phyloP scores from a whole-genome alignment of 768 basidiomycete species.

The Trametes maxima region DNA sequence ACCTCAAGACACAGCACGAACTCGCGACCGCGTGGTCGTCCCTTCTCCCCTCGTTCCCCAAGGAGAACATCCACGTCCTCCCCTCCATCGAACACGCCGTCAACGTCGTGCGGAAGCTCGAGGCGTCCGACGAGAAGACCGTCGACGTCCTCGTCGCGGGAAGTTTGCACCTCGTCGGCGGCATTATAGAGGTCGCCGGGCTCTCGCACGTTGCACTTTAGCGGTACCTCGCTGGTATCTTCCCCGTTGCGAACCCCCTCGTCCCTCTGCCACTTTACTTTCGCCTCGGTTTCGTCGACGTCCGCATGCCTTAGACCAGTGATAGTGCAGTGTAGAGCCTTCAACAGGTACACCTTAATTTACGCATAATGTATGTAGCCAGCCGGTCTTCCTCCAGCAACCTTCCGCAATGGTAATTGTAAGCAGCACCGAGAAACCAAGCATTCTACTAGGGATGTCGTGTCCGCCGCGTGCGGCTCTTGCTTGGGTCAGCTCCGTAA shows the following conservation, averaged over 20 bases:
- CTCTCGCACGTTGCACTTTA: constrained; percentile 70
- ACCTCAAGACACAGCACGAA: constrained; percentile 74
- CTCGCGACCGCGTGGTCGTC: constrained; percentile 74
- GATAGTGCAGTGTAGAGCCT: constrained; percentile 30
- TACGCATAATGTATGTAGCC: constrained; percentile 20
- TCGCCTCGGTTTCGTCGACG: not conserved
- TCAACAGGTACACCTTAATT: constrained; percentile 38
- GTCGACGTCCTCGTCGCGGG: constrained; percentile 84
- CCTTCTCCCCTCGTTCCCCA: constrained; percentile 62
- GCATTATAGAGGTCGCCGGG: constrained; percentile 88
- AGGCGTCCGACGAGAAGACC: constrained; percentile 27
- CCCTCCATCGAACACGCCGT: constrained; percentile 91
- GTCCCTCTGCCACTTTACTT: not conserved
- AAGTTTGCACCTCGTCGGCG: constrained; percentile 92
- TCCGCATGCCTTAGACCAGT: not conserved
- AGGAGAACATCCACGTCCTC: constrained; percentile 69
- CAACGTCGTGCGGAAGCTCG: constrained; percentile 54
- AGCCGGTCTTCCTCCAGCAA: not conserved
- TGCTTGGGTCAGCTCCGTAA: constrained; percentile 42
- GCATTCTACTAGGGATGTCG: constrained; percentile 17
- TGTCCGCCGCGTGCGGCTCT: constrained; percentile 28
- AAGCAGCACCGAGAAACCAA: not conserved
- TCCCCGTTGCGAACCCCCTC: not conserved
- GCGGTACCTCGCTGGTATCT: not conserved
- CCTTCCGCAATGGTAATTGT: not conserved